phyloP scores from a whole-genome alignment of 202 grass and related monocot genomes.

The Zizania palustris region DNA sequence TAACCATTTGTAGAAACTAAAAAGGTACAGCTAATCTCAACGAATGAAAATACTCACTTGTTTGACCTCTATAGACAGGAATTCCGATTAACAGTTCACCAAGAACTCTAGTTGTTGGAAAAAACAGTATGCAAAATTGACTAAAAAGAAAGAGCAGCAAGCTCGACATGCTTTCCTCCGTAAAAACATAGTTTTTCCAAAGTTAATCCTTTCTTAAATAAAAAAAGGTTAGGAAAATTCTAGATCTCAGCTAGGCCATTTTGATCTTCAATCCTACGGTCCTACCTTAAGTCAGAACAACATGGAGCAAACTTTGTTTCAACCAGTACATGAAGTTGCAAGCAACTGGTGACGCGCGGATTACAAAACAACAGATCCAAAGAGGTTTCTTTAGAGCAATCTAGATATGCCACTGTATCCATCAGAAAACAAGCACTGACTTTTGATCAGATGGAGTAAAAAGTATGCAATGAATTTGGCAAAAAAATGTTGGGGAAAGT shows the following conservation, averaged over 20 bases:
- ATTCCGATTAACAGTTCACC: conserved; percentile 19
- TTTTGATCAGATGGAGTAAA: neutral
- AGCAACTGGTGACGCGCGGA: neutral
- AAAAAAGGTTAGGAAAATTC: conserved; percentile 8
- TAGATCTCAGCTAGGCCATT: conserved; percentile 15
- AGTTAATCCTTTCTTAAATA: neutral
- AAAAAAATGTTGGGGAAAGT: neutral
- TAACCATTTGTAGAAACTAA: conserved; percentile 15
- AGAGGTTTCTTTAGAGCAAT: conserved; percentile 11
- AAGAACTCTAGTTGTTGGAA: conserved; percentile 16
- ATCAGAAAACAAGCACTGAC: neutral
- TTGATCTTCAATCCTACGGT: conserved; percentile 31
- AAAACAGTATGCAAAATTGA: conserved; percentile 31
- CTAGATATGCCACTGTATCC: conserved; percentile 10
- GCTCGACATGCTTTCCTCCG: conserved; percentile 6
- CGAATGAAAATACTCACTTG: conserved; percentile 7
- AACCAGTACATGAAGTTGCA: neutral
- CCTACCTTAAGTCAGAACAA: conserved; percentile 28
- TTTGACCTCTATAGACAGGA: neutral
- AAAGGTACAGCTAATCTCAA: conserved; percentile 25
- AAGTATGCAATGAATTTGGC: neutral
- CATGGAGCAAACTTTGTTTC: conserved; percentile 26
- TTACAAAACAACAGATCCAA: conserved; percentile 16
- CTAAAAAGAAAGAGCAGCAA: conserved; percentile 28
- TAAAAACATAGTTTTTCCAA: conserved; percentile 12